Evolutionary conservation across 257 asterid species (phyloP).

Genomic region (Rubia yunnanensis): DNA sequence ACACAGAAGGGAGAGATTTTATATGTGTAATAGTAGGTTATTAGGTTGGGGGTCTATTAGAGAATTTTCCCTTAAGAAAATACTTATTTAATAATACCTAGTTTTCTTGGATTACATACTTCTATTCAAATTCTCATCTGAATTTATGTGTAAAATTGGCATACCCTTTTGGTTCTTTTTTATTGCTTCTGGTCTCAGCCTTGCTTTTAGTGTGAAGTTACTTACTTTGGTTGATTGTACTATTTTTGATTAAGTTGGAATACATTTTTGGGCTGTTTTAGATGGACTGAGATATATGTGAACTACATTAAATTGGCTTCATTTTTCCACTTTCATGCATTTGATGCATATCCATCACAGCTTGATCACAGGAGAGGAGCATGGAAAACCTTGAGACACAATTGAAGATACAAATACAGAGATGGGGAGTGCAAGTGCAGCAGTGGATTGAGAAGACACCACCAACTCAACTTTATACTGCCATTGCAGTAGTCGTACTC

Average conservation of each 20-base stretch:
- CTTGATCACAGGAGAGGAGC: neutral
- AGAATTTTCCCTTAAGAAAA: neutral
- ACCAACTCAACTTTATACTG: neutral
- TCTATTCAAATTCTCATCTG: neutral
- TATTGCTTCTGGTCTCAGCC: neutral
- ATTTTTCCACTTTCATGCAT: neutral
- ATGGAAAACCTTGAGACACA: conserved; percentile 3
- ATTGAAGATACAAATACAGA: neutral
- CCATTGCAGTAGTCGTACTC: neutral
- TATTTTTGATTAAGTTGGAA: neutral
- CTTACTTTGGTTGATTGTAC: neutral
- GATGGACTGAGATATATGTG: neutral
- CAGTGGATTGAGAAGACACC: neutral
- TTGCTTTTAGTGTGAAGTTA: neutral
- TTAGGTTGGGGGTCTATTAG: neutral
- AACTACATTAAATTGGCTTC: neutral
- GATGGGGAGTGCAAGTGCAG: neutral
- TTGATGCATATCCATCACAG: neutral
- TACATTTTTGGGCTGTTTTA: neutral
- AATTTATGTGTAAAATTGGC: neutral
- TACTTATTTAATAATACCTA: neutral
- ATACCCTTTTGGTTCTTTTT: neutral
- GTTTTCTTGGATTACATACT: neutral
- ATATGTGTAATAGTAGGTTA: neutral
- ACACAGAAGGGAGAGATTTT: neutral